Evolutionary conservation across 2,329 filamentous ascomycete species (phyloP).

Genomic region (Colletotrichum sp.): DNA sequence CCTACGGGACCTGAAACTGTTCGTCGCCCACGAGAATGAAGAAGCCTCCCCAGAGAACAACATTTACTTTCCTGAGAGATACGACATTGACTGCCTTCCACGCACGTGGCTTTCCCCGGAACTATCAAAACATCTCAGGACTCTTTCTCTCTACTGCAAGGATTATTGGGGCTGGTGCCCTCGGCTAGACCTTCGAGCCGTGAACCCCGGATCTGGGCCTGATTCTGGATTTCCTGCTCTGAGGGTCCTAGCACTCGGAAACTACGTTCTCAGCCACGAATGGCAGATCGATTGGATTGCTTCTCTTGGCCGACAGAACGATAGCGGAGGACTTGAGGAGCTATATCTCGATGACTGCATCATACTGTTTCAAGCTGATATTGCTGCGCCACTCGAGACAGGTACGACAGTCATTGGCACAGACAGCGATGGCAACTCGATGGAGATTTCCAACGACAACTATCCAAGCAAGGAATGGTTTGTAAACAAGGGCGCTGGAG

Average conservation of each 20-base stretch:
- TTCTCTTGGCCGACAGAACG: background rate
- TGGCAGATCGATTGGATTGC: background rate
- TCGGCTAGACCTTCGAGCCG: background rate
- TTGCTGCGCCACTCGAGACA: background rate
- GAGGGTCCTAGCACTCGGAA: background rate
- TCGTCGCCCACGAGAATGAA: background rate
- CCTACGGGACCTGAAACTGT: background rate
- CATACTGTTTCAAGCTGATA: background rate
- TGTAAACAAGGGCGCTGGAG: too few relatives aligned
- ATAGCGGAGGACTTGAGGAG: background rate
- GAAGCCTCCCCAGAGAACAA: background rate
- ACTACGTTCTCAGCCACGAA: background rate
- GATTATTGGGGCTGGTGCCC: background rate
- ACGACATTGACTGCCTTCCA: background rate
- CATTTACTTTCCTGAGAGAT: background rate
- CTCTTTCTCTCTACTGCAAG: background rate
- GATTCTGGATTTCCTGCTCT: background rate
- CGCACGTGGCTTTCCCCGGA: background rate
- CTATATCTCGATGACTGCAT: background rate
- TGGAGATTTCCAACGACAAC: background rate
- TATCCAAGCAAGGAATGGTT: background rate
- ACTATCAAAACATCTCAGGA: background rate
- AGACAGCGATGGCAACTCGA: background rate
- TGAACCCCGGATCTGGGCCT: background rate
- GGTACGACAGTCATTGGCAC: background rate